A percentile compares a stretch with the other conserved stretches of the same genome.
These are phyloP conservation scores for Allium fistulosum DNA, from an alignment of 106 monocot genomes.

Conservation along the genomic window DNA sequence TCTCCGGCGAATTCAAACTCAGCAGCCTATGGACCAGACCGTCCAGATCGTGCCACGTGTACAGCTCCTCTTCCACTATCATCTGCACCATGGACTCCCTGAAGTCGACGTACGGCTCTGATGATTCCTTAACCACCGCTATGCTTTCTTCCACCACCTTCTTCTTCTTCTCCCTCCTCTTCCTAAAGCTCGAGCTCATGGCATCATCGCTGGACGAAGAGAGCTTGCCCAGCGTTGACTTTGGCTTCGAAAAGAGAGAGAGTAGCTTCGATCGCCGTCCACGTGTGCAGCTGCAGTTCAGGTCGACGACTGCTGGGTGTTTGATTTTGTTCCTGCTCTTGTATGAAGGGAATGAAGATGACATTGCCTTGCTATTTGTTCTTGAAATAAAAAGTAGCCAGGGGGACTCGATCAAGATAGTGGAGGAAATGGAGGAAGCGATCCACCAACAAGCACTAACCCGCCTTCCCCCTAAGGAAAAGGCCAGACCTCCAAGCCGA, in stretches of 20 bases:
- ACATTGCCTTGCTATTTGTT: background rate
- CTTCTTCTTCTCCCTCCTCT: background rate
- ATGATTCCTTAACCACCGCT: slow-evolving; percentile 32
- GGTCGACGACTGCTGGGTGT: background rate
- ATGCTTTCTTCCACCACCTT: slow-evolving; percentile 14
- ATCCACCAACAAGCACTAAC: too few species aligned
- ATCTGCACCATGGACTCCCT: slow-evolving; percentile 36
- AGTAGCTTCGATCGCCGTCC: background rate
- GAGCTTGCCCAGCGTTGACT: background rate
- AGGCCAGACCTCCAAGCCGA: too few species aligned
- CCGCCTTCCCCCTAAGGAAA: too few species aligned
- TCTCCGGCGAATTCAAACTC: slow-evolving; percentile 26
- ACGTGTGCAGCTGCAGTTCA: too few species aligned
- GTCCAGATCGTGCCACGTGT: slow-evolving; percentile 22
- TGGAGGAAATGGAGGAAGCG: too few species aligned
- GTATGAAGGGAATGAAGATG: background rate
- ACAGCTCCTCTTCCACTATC: slow-evolving; percentile 43
- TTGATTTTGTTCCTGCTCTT: background rate
- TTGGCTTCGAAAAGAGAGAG: background rate
- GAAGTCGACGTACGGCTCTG: slow-evolving; percentile 36
- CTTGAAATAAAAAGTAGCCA: too few species aligned
- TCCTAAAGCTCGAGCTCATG: background rate
- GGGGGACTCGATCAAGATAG: too few species aligned
- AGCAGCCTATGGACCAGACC: slow-evolving; percentile 26
- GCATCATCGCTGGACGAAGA: too few species aligned